Conservation (phyloP, 768 basidiomycete genomes). For the Lactarius hengduanensis region DNA sequence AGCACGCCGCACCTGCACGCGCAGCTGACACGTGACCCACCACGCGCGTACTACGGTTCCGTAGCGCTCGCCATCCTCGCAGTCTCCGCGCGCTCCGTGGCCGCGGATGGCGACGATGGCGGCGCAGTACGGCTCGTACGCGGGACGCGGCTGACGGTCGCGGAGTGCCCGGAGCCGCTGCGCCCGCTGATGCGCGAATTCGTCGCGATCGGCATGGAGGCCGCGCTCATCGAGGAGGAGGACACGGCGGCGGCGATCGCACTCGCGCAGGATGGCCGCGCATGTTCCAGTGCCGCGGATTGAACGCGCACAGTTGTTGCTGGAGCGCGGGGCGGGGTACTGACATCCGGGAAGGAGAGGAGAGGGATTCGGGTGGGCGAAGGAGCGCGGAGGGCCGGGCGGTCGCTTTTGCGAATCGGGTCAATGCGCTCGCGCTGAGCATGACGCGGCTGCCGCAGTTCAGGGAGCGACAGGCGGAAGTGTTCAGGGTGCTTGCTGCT, state of each 20-base stretch:
- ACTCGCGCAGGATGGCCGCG: slow-evolving; percentile 38
- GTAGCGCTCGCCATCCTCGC: slow-evolving; percentile 73
- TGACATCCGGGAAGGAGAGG: slow-evolving; percentile 30
- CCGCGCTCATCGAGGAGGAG: slow-evolving; percentile 48
- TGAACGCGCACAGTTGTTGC: slow-evolving; percentile 55
- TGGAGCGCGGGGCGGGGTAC: slow-evolving; percentile 59
- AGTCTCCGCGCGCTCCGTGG: slow-evolving; percentile 53
- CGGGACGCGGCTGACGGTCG: slow-evolving; percentile 48
- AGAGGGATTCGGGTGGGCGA: slow-evolving; percentile 37
- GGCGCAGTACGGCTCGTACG: slow-evolving; percentile 32
- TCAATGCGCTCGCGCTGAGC: slow-evolving; percentile 69
- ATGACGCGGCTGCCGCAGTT: slow-evolving; percentile 74
- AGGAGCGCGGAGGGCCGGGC: slow-evolving; percentile 62
- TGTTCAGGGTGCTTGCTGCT: slow-evolving; percentile 65
- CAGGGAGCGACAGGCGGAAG: slow-evolving; percentile 63
- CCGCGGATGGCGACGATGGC: slow-evolving; percentile 42
- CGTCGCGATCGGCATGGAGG: slow-evolving; percentile 50
- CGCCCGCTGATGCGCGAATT: slow-evolving; percentile 72
- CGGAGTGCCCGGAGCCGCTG: slow-evolving; percentile 60
- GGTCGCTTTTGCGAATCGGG: slow-evolving; percentile 70
- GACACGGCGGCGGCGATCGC: slow-evolving; percentile 54
- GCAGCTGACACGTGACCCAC: slow-evolving; percentile 59
- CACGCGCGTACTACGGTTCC: slow-evolving; percentile 76
- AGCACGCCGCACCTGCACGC: slow-evolving; percentile 50
- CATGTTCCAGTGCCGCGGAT: slow-evolving; percentile 43